These are phyloP conservation scores for Penicillium daleae DNA, from an alignment of 495 filamentous ascomycete species.

Conservation along the genomic window DNA sequence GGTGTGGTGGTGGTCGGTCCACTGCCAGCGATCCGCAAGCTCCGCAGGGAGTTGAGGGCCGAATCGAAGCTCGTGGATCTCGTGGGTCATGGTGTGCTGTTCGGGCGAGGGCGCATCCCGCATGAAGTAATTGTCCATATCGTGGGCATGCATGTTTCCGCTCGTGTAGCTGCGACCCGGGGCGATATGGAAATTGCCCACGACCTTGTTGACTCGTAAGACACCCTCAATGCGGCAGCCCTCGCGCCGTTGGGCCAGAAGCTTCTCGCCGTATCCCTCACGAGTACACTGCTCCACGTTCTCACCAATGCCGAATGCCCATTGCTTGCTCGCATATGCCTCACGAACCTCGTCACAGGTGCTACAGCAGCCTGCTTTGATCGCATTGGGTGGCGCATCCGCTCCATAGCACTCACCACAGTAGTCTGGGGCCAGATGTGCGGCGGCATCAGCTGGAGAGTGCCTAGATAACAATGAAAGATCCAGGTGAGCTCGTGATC, in stretches of 20 bases:
- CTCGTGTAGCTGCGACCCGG: conserved; percentile 92
- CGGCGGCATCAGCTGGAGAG: conserved; percentile 65
- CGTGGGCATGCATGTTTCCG: conserved; percentile 95
- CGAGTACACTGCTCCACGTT: conserved; percentile 94
- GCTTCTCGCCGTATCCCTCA: conserved; percentile 86
- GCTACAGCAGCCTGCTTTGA: conserved; percentile 86
- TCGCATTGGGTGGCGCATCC: conserved; percentile 64
- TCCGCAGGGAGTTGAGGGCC: conserved; percentile 86
- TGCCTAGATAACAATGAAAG: conserved; percentile 49
- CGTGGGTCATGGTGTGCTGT: conserved; percentile 84
- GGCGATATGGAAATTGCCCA: conserved; percentile 98
- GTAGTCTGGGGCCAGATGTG: conserved; percentile 87
- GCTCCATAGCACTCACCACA: conserved; percentile 95
- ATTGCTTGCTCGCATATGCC: conserved; percentile 83
- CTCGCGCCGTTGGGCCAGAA: conserved; percentile 85
- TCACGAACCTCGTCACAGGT: conserved; percentile 96
- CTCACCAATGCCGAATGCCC: conserved; percentile 92
- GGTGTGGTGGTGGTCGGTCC: conserved; percentile 88
- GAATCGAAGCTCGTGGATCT: conserved; percentile 89
- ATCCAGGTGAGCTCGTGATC: conserved; percentile 4
- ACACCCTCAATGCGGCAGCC: conserved; percentile 94
- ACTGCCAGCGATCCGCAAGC: conserved; percentile 67
- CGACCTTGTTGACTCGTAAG: conserved; percentile 94
- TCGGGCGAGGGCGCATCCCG: conserved; percentile 51
- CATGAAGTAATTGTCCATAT: conserved; percentile 90